Percentiles rank a stretch among this genome's conserved stretches.
Conservation (phyloP, 768 basidiomycete genomes). For the Lanmaoa rubissima region DNA sequence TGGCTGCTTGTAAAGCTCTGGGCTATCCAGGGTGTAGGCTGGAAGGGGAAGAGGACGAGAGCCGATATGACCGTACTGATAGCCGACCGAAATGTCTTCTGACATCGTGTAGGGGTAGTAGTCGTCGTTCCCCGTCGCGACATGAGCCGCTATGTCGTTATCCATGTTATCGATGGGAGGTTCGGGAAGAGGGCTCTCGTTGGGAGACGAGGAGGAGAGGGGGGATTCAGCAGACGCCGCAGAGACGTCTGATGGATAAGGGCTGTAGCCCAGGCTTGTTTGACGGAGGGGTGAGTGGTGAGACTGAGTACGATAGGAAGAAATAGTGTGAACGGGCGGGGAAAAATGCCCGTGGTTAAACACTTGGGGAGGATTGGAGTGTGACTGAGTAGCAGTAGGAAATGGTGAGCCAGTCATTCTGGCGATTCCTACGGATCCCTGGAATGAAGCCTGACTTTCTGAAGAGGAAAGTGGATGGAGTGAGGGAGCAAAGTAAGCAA, state of each 20-base stretch:
- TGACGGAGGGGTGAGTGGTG: constrained; percentile 17
- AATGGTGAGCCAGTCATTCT: constrained; percentile 27
- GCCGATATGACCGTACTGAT: constrained; percentile 24
- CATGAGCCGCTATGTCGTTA: constrained; percentile 25
- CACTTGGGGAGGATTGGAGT: constrained; percentile 15
- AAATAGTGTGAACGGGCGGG: constrained; percentile 11
- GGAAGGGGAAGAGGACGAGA: constrained; percentile 25
- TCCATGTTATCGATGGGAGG: constrained; percentile 36
- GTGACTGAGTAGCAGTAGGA: constrained; percentile 17
- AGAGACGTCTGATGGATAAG: constrained; percentile 38
- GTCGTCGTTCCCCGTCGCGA: constrained; percentile 26
- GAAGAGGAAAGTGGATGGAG: constrained; percentile 15
- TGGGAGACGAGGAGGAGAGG: constrained; percentile 39
- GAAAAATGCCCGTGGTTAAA: constrained; percentile 23
- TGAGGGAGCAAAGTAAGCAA: constrained; percentile 24
- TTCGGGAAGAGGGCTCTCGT: constrained; percentile 41
- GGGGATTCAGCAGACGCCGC: constrained; percentile 38
- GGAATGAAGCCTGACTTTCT: constrained; percentile 1
- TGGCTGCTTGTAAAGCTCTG: constrained; percentile 34
- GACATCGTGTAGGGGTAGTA: constrained; percentile 27
- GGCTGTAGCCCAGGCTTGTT: constrained; percentile 28
- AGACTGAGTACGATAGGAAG: constrained; percentile 21
- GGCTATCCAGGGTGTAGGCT: constrained; percentile 20
- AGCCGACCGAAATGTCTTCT: constrained; percentile 23
- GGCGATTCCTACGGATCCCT: constrained; percentile 12